These are phyloP conservation scores for Tanacetum coccineum DNA, from an alignment of 129 eudicot species.

Conservation along the genomic window DNA sequence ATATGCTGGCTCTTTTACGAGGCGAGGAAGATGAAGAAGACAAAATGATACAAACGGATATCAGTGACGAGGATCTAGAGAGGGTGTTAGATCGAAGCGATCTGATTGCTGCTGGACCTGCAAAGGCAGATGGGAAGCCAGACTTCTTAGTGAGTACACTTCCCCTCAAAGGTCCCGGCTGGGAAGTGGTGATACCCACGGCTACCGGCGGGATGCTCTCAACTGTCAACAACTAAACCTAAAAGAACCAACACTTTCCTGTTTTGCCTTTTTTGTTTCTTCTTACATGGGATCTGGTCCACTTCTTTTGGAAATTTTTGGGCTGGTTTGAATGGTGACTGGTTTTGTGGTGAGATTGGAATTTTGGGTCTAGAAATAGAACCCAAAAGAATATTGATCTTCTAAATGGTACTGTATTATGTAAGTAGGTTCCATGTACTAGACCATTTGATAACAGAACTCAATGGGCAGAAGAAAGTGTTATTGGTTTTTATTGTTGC, in stretches of 20 bases:
- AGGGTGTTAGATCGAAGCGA: conserved; percentile 83
- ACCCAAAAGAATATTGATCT: no score
- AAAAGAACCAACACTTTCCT: neutral
- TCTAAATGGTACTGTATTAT: no score
- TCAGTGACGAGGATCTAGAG: conserved; percentile 77
- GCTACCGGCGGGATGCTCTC: conserved; percentile 92
- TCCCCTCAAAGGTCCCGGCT: conserved; percentile 98
- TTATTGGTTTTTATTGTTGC: no score
- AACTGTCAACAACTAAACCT: conserved; percentile 61
- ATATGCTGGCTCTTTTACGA: conserved; percentile 64
- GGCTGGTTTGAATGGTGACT: no score
- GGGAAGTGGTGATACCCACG: conserved; percentile 94
- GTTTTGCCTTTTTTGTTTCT: conserved; percentile 25
- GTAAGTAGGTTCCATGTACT: no score
- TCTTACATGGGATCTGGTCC: neutral
- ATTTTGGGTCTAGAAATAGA: no score
- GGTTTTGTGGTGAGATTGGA: no score
- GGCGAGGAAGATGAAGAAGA: conserved; percentile 69
- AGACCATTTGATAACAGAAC: no score
- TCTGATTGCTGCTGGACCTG: conserved; percentile 35
- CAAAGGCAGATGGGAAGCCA: conserved; percentile 32
- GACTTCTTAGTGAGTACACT: conserved; percentile 24
- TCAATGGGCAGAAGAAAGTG: no score
- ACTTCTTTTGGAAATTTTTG: no score
- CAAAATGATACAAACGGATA: conserved; percentile 77